Evolutionary conservation across 169 alveolate genomes (phyloP).

Genomic region (Eimeria acervulina): DNA sequence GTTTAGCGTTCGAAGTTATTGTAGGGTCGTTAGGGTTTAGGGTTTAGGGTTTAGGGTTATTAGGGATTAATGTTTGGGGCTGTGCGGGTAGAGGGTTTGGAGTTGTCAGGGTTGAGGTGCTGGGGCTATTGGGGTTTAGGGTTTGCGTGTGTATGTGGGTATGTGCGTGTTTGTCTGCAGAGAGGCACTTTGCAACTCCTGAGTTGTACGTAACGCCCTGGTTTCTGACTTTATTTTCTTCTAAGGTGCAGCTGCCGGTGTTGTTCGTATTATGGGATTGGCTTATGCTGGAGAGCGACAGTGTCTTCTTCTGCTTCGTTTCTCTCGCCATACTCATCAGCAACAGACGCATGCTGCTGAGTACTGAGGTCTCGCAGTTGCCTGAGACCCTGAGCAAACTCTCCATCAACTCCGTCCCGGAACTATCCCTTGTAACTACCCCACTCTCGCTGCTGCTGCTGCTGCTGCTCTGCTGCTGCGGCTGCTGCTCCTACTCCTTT

Average conservation of each 20-base stretch:
- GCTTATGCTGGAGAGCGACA: slow-evolving; percentile 85
- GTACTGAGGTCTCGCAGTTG: slow-evolving; percentile 81
- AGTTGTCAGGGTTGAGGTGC: neutral
- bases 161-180: slow-evolving; percentile 62
- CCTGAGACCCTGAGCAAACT: slow-evolving; percentile 82
- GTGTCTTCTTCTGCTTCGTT: slow-evolving; percentile 86
- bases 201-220: slow-evolving; percentile 90
- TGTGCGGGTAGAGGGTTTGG: neutral
- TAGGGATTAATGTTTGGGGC: neutral
- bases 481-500: too few species aligned
- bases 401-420: slow-evolving; percentile 52
- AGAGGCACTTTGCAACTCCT: slow-evolving; percentile 86
- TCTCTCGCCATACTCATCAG: slow-evolving; percentile 87
- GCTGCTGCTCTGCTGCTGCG: neutral
- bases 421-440: slow-evolving; percentile 28
- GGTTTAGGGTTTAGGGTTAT: neutral
- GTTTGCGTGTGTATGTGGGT: neutral
- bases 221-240: slow-evolving; percentile 88
- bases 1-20: too few species aligned
- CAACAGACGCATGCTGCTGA: slow-evolving; percentile 74
- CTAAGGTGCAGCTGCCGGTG: slow-evolving; percentile 85
- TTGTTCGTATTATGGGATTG: slow-evolving; percentile 85
- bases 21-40: too few species aligned
- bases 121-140: neutral
- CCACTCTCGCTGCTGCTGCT: neutral